Conservation (phyloP, 2,329 filamentous ascomycete genomes). For the Penicillium sp. region DNA sequence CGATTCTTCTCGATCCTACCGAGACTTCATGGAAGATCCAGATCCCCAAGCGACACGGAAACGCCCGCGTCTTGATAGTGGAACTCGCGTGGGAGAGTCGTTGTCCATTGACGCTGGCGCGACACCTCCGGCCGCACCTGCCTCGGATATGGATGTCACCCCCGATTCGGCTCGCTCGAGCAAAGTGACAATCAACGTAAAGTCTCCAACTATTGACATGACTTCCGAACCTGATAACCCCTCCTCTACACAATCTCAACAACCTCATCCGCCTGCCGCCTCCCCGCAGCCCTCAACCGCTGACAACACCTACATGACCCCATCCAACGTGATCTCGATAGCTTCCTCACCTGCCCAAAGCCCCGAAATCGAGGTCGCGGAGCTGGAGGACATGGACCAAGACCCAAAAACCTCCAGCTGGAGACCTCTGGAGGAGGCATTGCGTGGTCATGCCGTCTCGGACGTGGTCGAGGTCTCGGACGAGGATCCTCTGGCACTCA, state of each 20-base stretch:
- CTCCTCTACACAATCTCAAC: constrained; percentile 13
- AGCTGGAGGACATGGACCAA: constrained; percentile 51
- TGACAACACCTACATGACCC: constrained; percentile 19
- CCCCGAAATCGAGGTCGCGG: constrained; percentile 51
- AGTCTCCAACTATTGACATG: constrained; percentile 33
- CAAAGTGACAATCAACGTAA: constrained; percentile 51
- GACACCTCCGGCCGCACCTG: constrained; percentile 28
- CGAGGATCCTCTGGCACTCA: constrained; percentile 30
- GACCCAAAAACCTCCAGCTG: constrained; percentile 47
- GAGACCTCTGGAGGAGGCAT: constrained; percentile 38
- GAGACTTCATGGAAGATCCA: constrained; percentile 43
- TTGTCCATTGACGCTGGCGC: constrained; percentile 33
- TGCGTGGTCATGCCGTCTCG: constrained; percentile 31
- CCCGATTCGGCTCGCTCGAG: constrained; percentile 37
- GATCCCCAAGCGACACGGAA: constrained; percentile 43
- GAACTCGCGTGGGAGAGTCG: constrained; percentile 36
- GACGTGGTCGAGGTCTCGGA: constrained; percentile 39
- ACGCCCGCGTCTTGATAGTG: constrained; percentile 50
- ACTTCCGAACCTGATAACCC: constrained; percentile 11
- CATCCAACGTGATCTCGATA: constrained; percentile 39
- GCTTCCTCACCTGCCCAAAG: constrained; percentile 46
- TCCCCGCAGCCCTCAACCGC: constrained; percentile 5
- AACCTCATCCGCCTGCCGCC: constrained; percentile 7
- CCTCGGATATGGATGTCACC: constrained; percentile 29
- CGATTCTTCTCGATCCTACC: constrained; percentile 30